Percentiles rank a stretch among this genome's conserved stretches.
These are phyloP conservation scores for Podochytrium sp. DNA, from an alignment of 192 early-diverging fungal species.

Conservation along the genomic window DNA sequence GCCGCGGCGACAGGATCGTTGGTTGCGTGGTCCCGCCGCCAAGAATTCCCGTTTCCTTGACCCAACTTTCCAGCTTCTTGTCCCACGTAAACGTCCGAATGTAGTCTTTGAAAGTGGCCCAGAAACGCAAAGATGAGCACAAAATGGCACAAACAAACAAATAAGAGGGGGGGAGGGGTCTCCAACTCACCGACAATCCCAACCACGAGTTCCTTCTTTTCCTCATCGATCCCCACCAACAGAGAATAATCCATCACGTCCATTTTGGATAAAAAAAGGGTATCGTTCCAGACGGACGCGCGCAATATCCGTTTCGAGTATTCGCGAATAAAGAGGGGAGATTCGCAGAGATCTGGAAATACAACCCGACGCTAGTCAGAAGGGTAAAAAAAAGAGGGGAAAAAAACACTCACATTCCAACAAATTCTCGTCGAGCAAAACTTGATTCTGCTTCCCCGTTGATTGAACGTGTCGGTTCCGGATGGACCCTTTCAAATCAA, in stretches of 20 bases:
- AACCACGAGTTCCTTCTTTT: slow-evolving; percentile 86
- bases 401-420: slow-evolving; percentile 67
- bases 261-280: slow-evolving; percentile 87
- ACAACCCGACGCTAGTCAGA: not conserved
- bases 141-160: not conserved
- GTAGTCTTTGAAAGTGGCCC: too few species aligned
- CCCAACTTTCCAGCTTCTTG: slow-evolving; percentile 97
- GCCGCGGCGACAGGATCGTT: slow-evolving; percentile 93
- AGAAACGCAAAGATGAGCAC: not conserved
- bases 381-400: slow-evolving; percentile 8
- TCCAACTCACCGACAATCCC: slow-evolving; percentile 84
- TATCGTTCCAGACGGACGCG: slow-evolving; percentile 91
- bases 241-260: slow-evolving; percentile 99
- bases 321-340: slow-evolving; percentile 88
- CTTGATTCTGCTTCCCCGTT: slow-evolving; percentile 82
- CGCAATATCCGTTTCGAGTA: slow-evolving; percentile 85
- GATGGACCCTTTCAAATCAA: slow-evolving; percentile 86
- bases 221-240: slow-evolving; percentile 90
- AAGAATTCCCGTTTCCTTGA: slow-evolving; percentile 90
- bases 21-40: slow-evolving; percentile 92
- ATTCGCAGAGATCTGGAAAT: slow-evolving; percentile 71
- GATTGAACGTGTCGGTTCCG: slow-evolving; percentile 92
- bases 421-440: slow-evolving; percentile 92
- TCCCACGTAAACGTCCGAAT: slow-evolving; percentile 99
- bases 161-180: not conserved